phyloP scores from a whole-genome alignment of 805 yeast species.

The Crinitomyces ghanaensis region DNA sequence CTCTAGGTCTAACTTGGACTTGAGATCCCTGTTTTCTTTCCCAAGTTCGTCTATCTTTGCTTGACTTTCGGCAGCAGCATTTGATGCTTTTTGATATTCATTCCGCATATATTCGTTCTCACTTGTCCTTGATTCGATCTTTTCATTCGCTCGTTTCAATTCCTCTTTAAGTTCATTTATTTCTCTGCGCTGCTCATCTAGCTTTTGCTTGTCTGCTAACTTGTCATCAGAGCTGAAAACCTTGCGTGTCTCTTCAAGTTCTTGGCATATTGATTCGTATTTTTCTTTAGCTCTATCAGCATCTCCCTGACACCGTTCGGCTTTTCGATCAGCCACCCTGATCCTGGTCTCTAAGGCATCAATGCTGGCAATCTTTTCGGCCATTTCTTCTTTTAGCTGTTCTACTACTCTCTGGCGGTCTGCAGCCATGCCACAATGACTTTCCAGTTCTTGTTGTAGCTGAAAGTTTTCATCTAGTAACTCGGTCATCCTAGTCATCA shows the following conservation, averaged over 20 bases:
- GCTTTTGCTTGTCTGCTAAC: conserved; percentile 16
- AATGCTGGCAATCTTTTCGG: conserved; percentile 37
- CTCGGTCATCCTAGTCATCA: conserved; percentile 44
- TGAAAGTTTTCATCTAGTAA: conserved; percentile 33
- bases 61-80: conserved; percentile 21
- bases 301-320: conserved; percentile 17
- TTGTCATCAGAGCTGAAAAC: conserved; percentile 14
- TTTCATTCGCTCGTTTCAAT: conserved; percentile 33
- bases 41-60: conserved; percentile 22
- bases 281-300: conserved; percentile 15
- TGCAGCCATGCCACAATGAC: conserved; percentile 31
- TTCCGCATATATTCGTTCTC: conserved; percentile 47
- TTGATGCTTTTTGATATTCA: conserved; percentile 21
- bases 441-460: conserved; percentile 38
- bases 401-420: conserved; percentile 34
- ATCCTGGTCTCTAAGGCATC: conserved; percentile 24
- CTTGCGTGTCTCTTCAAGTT: conserved; percentile 21
- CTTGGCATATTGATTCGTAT: conserved; percentile 22
- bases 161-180: conserved; percentile 38
- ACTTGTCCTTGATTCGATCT: conserved; percentile 36
- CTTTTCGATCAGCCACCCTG: conserved; percentile 16
- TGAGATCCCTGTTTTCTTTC: conserved; percentile 15
- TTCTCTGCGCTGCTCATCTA: conserved; percentile 30
- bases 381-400: conserved; percentile 34
- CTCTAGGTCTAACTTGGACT: conserved; percentile 19